These are phyloP conservation scores for Pseudogymnoascus sp. DNA, from an alignment of 2,329 filamentous ascomycete genomes.

Conservation along the genomic window DNA sequence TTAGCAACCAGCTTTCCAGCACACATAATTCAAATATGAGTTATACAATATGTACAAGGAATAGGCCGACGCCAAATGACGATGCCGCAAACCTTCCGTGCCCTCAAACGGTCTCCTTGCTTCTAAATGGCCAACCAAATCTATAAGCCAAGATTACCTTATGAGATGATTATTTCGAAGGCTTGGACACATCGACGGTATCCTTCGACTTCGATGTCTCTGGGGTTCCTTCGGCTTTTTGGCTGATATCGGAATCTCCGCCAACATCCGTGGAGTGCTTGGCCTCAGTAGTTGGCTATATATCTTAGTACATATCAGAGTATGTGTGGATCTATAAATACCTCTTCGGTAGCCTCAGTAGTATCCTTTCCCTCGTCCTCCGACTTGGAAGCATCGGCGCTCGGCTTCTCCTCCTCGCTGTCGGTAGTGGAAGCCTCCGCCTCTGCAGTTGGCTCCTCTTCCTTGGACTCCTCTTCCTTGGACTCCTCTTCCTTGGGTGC, in stretches of 20 bases:
- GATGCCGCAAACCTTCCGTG: not conserved
- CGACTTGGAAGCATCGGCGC: constrained; percentile 22
- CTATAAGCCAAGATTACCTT: not conserved
- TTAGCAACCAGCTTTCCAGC: not conserved
- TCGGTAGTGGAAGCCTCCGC: constrained; percentile 7
- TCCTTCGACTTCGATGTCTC: constrained; percentile 47
- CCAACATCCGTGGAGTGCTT: constrained; percentile 38
- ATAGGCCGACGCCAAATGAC: not conserved
- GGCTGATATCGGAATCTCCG: constrained; percentile 38
- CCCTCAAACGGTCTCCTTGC: not conserved
- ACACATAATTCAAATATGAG: constrained; percentile 5
- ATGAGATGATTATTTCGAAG: not conserved
- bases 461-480: constrained; percentile 24
- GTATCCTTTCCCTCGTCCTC: constrained; percentile 22
- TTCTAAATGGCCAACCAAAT: not conserved
- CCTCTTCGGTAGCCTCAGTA: constrained; percentile 14
- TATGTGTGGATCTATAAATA: constrained; percentile 11
- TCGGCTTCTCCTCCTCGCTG: constrained; percentile 21
- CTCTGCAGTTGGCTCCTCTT: constrained; percentile 21
- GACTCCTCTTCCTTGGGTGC: constrained; percentile 24
- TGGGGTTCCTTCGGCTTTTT: constrained; percentile 47
- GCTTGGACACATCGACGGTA: constrained; percentile 32
- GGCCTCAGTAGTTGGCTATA: constrained; percentile 38
- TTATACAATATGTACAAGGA: constrained; percentile 6
- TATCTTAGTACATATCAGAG: constrained; percentile 8